A percentile compares a stretch with the other conserved stretches of the same genome.
phyloP scores from a whole-genome alignment of 257 asterid genomes.

The Linaria vulgaris region DNA sequence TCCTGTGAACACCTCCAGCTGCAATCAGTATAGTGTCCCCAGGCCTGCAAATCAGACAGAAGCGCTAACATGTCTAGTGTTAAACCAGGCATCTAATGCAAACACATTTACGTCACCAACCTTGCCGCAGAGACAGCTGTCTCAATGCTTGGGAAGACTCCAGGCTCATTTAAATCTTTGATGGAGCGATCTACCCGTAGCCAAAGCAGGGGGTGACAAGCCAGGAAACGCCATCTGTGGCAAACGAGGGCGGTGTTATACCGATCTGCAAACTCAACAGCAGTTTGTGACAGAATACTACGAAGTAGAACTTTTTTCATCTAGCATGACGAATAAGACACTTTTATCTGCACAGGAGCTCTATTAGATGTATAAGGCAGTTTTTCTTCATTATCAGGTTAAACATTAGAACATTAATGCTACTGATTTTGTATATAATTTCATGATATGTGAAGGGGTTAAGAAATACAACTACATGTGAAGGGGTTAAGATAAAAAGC shows the following conservation, averaged over 20 bases:
- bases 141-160: slow-evolving; percentile 85
- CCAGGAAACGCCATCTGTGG: slow-evolving; percentile 99
- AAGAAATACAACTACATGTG: too few relatives aligned
- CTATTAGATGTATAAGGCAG: slow-evolving; percentile 8
- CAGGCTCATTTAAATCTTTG: slow-evolving; percentile 59
- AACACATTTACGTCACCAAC: slow-evolving; percentile 41
- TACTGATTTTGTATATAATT: neutral
- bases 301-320: slow-evolving; percentile 20
- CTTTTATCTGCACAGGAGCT: neutral
- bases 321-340: slow-evolving; percentile 16
- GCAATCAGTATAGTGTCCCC: slow-evolving; percentile 94
- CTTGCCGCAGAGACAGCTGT: slow-evolving; percentile 85
- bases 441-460: neutral
- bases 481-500: too few relatives aligned
- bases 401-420: slow-evolving; percentile 1
- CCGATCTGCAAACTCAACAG: slow-evolving; percentile 96
- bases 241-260: slow-evolving; percentile 99
- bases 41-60: slow-evolving; percentile 58
- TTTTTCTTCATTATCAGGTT: neutral
- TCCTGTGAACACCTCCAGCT: slow-evolving; percentile 83
- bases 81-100: slow-evolving; percentile 21
- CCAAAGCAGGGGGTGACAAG: slow-evolving; percentile 97
- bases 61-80: slow-evolving; percentile 14
- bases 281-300: slow-evolving; percentile 48
- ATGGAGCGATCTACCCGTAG: slow-evolving; percentile 86